Evolutionary conservation across 345 rosid genomes (phyloP).

Genomic region (Eucalyptus lansdowneana): DNA sequence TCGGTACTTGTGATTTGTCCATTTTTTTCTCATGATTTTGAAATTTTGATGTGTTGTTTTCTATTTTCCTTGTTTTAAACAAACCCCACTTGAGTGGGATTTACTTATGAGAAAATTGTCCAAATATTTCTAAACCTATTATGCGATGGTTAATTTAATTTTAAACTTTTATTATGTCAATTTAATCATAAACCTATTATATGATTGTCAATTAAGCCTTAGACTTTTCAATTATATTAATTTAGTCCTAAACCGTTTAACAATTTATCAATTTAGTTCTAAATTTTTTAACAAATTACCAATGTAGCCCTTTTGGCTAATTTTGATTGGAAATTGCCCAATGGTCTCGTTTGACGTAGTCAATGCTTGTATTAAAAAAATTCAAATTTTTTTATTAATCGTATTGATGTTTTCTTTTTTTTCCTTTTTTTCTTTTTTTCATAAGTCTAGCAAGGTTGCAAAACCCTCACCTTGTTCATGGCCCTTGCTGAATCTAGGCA

Average conservation of each 20-base stretch:
- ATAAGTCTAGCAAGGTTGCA: accelerated
- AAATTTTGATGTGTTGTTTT: neutral
- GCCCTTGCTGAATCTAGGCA: too few relatives aligned
- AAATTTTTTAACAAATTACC: accelerated
- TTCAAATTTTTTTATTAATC: too few relatives aligned
- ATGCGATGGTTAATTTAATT: neutral
- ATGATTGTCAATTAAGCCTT: neutral
- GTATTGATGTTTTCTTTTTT: neutral
- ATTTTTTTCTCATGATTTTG: too few relatives aligned
- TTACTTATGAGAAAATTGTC: neutral
- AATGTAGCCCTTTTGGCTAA: neutral
- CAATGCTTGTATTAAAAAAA: too few relatives aligned
- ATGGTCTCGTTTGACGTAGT: accelerated
- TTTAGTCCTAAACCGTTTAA: accelerated
- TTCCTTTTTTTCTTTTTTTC: too few relatives aligned
- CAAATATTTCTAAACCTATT: too few relatives aligned
- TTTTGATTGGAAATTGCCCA: neutral
- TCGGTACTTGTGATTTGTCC: neutral
- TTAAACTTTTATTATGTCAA: neutral
- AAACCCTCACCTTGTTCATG: neutral
- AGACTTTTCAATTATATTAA: too few relatives aligned
- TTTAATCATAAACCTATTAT: neutral
- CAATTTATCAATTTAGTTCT: too few relatives aligned
- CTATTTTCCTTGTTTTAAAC: neutral
- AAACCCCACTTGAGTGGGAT: neutral